Conservation (phyloP, 2,329 filamentous ascomycete species). For the Venturia carpophila region DNA sequence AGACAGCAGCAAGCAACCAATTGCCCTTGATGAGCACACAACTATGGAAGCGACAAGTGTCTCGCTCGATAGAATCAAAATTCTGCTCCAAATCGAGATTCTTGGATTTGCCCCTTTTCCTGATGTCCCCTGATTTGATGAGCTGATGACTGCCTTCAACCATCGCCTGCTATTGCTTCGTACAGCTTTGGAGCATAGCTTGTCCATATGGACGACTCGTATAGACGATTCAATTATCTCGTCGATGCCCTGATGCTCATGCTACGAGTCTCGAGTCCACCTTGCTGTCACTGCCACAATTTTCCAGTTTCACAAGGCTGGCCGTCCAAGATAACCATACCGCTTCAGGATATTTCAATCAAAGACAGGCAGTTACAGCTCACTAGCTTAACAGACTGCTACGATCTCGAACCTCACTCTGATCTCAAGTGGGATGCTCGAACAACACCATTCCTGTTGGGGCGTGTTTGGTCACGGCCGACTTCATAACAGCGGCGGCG, state of each 20-base stretch:
- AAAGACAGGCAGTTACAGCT: not conserved
- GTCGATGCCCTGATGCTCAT: not conserved
- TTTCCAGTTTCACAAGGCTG: not conserved
- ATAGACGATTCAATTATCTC: not conserved
- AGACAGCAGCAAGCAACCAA: not conserved
- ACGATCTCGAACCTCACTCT: not conserved
- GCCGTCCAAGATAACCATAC: not conserved
- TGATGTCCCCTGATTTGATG: not conserved
- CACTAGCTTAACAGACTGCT: not conserved
- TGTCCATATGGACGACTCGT: not conserved
- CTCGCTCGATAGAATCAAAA: not conserved
- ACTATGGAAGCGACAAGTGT: not conserved
- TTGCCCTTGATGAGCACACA: not conserved
- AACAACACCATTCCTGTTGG: not conserved
- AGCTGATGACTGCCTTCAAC: not conserved
- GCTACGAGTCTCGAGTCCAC: not conserved
- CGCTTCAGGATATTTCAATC: not conserved
- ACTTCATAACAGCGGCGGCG: not conserved
- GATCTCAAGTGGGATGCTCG: not conserved
- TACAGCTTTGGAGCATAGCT: not conserved
- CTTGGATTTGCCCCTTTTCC: not conserved
- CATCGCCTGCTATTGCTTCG: not conserved
- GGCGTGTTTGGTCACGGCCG: not conserved
- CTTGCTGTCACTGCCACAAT: not conserved
- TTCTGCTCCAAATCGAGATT: not conserved